These are phyloP conservation scores for Stramenopiles sp. DNA, from an alignment of 352 stramenopile species.

Conservation along the genomic window DNA sequence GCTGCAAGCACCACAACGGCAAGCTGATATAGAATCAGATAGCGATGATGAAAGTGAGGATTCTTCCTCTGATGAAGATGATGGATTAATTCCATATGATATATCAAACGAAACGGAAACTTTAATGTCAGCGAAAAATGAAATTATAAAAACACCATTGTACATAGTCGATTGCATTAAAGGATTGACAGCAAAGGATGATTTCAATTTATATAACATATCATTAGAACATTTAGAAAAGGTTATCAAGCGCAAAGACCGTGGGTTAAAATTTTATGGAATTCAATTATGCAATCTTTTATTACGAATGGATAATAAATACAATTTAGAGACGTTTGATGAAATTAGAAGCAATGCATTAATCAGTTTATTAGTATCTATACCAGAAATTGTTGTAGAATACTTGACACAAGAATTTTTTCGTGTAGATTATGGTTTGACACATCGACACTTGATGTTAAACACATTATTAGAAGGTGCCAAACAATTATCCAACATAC, in stretches of 20 bases:
- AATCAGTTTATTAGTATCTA: neutral
- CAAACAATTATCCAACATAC: neutral
- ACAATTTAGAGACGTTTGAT: neutral
- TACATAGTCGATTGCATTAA: conserved; percentile 5
- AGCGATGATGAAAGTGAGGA: neutral
- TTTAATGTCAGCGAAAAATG: neutral
- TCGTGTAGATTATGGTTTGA: neutral
- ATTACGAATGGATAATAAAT: neutral
- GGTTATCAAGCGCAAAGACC: neutral
- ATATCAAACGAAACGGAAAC: neutral
- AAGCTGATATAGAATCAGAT: neutral
- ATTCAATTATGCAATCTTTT: neutral
- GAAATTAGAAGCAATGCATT: neutral
- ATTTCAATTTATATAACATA: neutral
- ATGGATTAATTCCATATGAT: neutral
- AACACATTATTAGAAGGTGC: neutral
- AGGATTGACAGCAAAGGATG: neutral
- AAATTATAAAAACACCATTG: neutral
- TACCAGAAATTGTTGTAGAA: neutral
- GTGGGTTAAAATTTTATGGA: neutral
- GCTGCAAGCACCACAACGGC: neutral
- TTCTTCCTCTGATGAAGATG: neutral
- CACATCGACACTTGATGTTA: neutral
- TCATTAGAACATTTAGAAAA: neutral
- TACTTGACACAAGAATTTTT: neutral